Conservation (phyloP, 352 stramenopile genomes). For the Globisporangium abappressorium region DNA sequence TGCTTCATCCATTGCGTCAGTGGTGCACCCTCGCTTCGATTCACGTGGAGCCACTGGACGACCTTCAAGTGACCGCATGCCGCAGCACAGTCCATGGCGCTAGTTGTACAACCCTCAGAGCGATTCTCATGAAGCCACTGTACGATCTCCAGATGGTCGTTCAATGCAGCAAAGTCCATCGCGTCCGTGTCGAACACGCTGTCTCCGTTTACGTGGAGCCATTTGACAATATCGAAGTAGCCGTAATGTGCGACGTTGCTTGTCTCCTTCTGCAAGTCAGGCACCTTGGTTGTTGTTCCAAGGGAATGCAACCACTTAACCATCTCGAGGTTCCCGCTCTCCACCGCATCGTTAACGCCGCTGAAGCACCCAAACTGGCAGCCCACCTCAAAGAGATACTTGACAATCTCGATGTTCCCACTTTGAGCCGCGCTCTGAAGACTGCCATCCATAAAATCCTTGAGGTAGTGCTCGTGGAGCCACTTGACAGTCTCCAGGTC, state of each 20-base stretch:
- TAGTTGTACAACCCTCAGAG: not conserved
- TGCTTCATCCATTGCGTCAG: not conserved
- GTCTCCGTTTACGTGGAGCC: not conserved
- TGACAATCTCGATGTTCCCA: not conserved
- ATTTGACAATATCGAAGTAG: not conserved
- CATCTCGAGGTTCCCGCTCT: not conserved
- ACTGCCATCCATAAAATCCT: not conserved
- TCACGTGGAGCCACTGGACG: not conserved
- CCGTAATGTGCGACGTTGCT: not conserved
- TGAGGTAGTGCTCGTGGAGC: not conserved
- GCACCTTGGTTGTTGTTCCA: not conserved
- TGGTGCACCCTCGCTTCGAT: not conserved
- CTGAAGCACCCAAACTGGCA: not conserved
- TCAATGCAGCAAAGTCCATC: not conserved
- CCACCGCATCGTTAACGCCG: not conserved
- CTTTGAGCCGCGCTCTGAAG: not conserved
- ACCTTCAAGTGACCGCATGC: not conserved
- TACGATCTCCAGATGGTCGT: not conserved
- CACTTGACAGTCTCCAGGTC: not conserved
- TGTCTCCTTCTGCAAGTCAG: not conserved
- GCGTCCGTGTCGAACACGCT: not conserved
- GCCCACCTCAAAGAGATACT: not conserved
- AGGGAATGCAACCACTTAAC: not conserved
- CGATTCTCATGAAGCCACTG: not conserved
- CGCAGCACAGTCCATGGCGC: not conserved